Conservation (phyloP, 2,329 filamentous ascomycete species). For the Elsinoe ampelina region DNA sequence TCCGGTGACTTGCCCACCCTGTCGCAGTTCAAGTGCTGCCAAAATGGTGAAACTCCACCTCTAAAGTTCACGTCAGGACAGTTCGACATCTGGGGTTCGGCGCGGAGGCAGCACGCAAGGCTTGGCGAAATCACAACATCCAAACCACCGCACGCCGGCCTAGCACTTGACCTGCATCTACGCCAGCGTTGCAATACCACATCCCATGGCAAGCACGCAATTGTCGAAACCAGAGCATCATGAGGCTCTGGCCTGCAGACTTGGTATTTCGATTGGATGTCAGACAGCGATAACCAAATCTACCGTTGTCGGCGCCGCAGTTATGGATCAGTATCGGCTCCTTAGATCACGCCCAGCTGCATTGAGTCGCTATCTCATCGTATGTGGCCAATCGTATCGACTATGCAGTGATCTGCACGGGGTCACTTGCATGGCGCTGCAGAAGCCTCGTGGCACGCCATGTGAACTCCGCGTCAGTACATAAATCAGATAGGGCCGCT, state of each 20-base stretch:
- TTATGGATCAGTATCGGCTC: neutral
- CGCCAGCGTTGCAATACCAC: neutral
- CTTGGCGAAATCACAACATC: constrained; percentile 12
- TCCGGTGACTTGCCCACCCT: neutral
- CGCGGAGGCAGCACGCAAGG: constrained; percentile 6
- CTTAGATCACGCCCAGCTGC: neutral
- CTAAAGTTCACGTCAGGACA: neutral
- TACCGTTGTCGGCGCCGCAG: neutral
- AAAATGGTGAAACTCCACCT: neutral
- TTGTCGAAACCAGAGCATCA: neutral
- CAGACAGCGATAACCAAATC: neutral
- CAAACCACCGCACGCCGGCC: neutral
- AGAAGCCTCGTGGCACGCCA: constrained; percentile 6
- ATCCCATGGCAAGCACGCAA: constrained; percentile 4
- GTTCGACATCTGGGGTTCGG: neutral
- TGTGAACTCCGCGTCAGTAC: neutral
- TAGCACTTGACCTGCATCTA: neutral
- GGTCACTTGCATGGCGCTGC: neutral
- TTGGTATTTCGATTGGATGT: neutral
- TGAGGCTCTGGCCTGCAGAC: neutral
- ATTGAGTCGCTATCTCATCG: neutral
- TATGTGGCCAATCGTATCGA: neutral
- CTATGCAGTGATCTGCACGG: neutral
- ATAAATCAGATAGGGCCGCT: neutral
- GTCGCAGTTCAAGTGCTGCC: neutral